Evolutionary conservation across 352 stramenopile species (phyloP).

Genomic region (Pythium sp.): DNA sequence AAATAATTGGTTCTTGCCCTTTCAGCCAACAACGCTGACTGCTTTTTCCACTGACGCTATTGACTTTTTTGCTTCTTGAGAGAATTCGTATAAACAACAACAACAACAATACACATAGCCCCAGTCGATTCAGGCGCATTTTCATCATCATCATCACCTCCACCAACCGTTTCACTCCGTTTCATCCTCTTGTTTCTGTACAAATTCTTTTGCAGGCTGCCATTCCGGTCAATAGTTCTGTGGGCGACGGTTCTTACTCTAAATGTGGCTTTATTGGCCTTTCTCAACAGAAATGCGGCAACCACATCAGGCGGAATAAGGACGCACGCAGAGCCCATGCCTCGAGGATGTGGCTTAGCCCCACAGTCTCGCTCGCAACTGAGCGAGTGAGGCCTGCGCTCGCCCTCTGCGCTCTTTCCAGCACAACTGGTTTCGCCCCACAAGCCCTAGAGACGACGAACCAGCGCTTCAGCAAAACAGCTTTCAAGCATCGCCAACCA

Average conservation of each 20-base stretch:
- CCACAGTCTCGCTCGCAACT: not conserved
- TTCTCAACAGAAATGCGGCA: conserved; percentile 7
- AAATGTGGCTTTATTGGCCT: not conserved
- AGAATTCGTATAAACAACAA: not conserved
- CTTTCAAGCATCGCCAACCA: not conserved
- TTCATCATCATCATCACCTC: not conserved
- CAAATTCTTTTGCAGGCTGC: not conserved
- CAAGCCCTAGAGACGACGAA: not conserved
- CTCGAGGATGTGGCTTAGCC: not conserved
- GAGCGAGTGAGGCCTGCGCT: not conserved
- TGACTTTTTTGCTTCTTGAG: conserved; percentile 1
- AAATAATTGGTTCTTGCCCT: conserved; percentile 18
- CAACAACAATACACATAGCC: conserved; percentile 15
- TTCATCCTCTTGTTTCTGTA: not conserved
- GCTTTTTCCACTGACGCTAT: conserved; percentile 17
- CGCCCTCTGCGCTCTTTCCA: conserved; percentile 1
- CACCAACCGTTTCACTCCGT: not conserved
- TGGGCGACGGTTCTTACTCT: not conserved
- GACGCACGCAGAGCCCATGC: not conserved
- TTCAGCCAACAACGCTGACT: conserved; percentile 1
- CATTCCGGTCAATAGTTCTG: not conserved
- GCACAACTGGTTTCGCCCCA: not conserved
- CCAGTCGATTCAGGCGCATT: conserved; percentile 15
- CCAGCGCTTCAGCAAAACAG: not conserved
- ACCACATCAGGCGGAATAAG: not conserved